These are phyloP conservation scores for Rhododendron simsii DNA, from an alignment of 148 eudicot genomes.

Conservation along the genomic window DNA sequence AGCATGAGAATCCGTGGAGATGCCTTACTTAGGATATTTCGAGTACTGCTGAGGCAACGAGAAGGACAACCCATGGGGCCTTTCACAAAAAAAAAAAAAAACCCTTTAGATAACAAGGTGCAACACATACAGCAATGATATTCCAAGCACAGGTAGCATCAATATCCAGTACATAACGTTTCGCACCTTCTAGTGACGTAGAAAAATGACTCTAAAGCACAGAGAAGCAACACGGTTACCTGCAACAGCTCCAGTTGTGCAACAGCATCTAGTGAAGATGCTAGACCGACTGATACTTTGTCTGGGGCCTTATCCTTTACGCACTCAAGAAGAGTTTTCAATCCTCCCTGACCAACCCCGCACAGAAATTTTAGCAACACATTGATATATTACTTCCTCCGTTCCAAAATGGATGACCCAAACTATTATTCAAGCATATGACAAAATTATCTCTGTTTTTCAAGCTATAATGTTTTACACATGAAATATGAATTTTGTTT, in stretches of 20 bases:
- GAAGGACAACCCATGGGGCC: conserved; percentile 97
- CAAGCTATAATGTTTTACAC: too few species aligned
- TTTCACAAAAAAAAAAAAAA: conserved; percentile 22
- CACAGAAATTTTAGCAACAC: neutral
- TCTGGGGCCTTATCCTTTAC: conserved; percentile 85
- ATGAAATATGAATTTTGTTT: too few species aligned
- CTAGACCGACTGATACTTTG: conserved; percentile 77
- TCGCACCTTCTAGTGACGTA: neutral
- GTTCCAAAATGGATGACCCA: too few species aligned
- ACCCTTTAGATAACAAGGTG: conserved; percentile 8
- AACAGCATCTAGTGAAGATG: conserved; percentile 79
- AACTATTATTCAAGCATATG: too few species aligned
- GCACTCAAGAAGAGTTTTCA: conserved; percentile 59
- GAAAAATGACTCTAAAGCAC: neutral
- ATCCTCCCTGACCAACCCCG: conserved; percentile 53
- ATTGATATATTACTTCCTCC: neutral
- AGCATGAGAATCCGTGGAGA: conserved; percentile 2
- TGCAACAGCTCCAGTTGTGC: conserved; percentile 87
- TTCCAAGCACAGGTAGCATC: conserved; percentile 7
- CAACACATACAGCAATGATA: conserved; percentile 6
- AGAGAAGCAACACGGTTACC: conserved; percentile 34
- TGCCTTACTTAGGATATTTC: conserved; percentile 76
- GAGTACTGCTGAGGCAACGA: conserved; percentile 72
- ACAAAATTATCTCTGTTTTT: too few species aligned
- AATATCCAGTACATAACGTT: neutral